phyloP scores from a whole-genome alignment of 306 rosid genomes.

The Lathyrus aphaca region DNA sequence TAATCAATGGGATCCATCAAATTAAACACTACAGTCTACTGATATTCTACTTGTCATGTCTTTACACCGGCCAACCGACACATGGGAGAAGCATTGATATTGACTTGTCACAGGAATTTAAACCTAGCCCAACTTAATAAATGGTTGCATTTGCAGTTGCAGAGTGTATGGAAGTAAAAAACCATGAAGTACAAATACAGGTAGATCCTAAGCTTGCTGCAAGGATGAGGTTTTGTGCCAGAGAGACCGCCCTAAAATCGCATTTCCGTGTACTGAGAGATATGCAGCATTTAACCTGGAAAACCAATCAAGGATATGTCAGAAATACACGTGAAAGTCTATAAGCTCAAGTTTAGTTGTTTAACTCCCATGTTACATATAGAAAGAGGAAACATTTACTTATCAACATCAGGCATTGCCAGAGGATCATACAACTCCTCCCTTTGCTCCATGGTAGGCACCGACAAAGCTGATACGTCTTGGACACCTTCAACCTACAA shows the following conservation, averaged over 20 bases:
- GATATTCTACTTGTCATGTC: constrained; percentile 16
- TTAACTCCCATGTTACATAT: constrained; percentile 14
- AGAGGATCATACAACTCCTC: constrained; percentile 84
- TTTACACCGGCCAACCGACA: constrained; percentile 12
- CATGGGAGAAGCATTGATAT: constrained; percentile 8
- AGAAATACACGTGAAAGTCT: constrained; percentile 29
- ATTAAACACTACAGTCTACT: constrained; percentile 4
- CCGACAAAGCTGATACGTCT: constrained; percentile 63
- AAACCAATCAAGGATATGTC: constrained; percentile 41
- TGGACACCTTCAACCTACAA: constrained; percentile 82
- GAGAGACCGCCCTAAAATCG: constrained; percentile 42
- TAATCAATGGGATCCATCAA: background rate
- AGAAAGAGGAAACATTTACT: constrained; percentile 39
- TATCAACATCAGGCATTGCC: constrained; percentile 75
- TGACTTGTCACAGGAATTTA: constrained; percentile 15
- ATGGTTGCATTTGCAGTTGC: constrained; percentile 19
- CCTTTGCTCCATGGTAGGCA: constrained; percentile 49
- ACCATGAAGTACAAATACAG: constrained; percentile 1
- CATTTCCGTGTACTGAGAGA: constrained; percentile 63
- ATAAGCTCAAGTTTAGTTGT: background rate
- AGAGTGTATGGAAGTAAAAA: constrained; percentile 19
- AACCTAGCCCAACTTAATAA: background rate
- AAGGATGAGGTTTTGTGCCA: constrained; percentile 41
- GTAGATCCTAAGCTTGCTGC: constrained; percentile 40
- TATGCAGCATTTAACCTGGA: constrained; percentile 82